Evolutionary conservation across 148 eudicot species (phyloP).

Genomic region (Chenopodium album): DNA sequence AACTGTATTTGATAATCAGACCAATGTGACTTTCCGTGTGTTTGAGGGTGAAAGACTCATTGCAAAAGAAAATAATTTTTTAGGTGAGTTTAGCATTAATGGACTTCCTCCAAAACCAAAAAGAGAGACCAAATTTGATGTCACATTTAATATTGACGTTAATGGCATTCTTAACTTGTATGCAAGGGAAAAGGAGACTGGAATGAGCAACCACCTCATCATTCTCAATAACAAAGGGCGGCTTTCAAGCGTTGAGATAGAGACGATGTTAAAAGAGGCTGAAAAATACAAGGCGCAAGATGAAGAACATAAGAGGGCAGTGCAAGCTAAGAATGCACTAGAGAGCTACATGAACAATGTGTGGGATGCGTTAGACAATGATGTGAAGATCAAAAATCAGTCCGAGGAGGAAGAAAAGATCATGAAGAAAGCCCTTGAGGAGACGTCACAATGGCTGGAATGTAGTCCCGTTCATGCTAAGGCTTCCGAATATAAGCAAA

Average conservation of each 20-base stretch:
- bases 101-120: conserved; percentile 19
- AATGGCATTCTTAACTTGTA: conserved; percentile 24
- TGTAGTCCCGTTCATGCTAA: too few relatives aligned
- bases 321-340: not conserved
- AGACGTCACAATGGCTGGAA: too few relatives aligned
- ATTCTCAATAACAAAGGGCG: conserved; percentile 13
- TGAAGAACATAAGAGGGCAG: not conserved
- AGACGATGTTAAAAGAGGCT: conserved; percentile 27
- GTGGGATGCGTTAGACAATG: not conserved
- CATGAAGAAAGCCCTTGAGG: too few relatives aligned
- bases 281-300: conserved; percentile 26
- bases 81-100: not conserved
- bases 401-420: too few relatives aligned
- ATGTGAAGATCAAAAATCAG: too few relatives aligned
- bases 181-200: conserved; percentile 8
- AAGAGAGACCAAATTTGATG: not conserved
- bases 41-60: conserved; percentile 25
- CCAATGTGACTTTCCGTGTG: not conserved
- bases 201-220: conserved; percentile 2
- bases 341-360: not conserved
- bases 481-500: too few relatives aligned
- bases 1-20: not conserved
- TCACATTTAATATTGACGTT: conserved; percentile 20
- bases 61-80: conserved; percentile 21
- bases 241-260: conserved; percentile 11